A percentile compares a stretch with the other conserved stretches of the same genome.
These are phyloP conservation scores for Zymoseptoria tritici DNA, from an alignment of 2,329 filamentous ascomycete genomes.

Conservation along the genomic window DNA sequence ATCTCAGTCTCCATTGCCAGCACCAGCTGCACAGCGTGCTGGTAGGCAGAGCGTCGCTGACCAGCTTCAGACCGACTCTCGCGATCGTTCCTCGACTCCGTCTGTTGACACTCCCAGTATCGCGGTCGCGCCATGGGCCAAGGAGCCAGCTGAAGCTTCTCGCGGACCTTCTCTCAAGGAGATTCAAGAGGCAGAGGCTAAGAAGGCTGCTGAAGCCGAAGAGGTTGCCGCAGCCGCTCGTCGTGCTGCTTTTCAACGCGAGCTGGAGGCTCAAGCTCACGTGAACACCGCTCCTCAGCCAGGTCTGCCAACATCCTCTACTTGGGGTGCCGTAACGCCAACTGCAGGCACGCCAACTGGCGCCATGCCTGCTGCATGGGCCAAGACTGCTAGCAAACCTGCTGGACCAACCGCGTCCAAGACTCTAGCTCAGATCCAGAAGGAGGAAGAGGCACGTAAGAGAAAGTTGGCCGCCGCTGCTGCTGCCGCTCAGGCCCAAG, in stretches of 20 bases:
- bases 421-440: conserved; percentile 91
- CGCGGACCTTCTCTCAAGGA: conserved; percentile 91
- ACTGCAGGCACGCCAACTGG: conserved; percentile 54
- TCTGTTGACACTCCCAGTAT: conserved; percentile 56
- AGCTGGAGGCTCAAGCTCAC: conserved; percentile 58
- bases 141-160: conserved; percentile 63
- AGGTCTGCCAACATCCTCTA: conserved; percentile 78
- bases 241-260: conserved; percentile 72
- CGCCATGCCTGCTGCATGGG: conserved; percentile 51
- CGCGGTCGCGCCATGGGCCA: conserved; percentile 90
- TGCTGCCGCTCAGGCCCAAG: conserved; percentile 37
- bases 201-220: conserved; percentile 83
- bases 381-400: conserved; percentile 54
- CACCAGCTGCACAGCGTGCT: conserved; percentile 79
- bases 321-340: conserved; percentile 74
- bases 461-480: conserved; percentile 56
- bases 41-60: conserved; percentile 73
- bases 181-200: conserved; percentile 92
- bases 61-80: conserved; percentile 53
- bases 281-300: conserved; percentile 44
- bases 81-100: conserved; percentile 74
- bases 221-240: conserved; percentile 71
- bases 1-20: conserved; percentile 74
- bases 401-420: conserved; percentile 57
- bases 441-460: conserved; percentile 89